Evolutionary conservation across 2,329 filamentous ascomycete species (phyloP).

Genomic region (Colletotrichum lentis): DNA sequence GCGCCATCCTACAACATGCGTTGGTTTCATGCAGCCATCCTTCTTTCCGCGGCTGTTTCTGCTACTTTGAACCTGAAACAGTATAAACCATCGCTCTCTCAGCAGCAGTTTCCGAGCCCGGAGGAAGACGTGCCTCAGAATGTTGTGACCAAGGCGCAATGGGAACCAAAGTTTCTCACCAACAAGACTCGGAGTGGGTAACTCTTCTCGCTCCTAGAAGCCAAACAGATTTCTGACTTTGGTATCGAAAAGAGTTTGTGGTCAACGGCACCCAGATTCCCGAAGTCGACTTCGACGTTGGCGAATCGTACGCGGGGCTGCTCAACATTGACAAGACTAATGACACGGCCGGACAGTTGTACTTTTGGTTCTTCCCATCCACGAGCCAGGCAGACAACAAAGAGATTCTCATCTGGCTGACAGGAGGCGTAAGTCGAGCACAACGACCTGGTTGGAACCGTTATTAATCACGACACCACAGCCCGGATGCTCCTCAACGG

Average conservation of each 20-base stretch:
- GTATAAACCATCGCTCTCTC: constrained; percentile 18
- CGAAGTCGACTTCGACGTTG: constrained; percentile 73
- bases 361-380: constrained; percentile 74
- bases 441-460: accelerated
- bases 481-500: constrained; percentile 69
- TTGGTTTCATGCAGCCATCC: constrained; percentile 10
- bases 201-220: accelerated
- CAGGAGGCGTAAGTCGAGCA: constrained; percentile 56
- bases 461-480: constrained; percentile 38
- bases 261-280: constrained; percentile 72
- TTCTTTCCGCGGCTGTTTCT: constrained; percentile 23
- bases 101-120: background rate
- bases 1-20: constrained; percentile 13
- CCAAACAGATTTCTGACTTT: background rate
- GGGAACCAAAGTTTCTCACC: constrained; percentile 43
- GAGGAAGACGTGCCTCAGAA: background rate
- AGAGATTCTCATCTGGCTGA: constrained; percentile 70
- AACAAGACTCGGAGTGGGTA: constrained; percentile 28
- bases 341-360: constrained; percentile 62
- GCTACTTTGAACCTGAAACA: constrained; percentile 35
- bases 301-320: constrained; percentile 70
- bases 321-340: constrained; percentile 61
- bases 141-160: constrained; percentile 2
- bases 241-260: constrained; percentile 59
- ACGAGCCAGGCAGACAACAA: constrained; percentile 58